Evolutionary conservation across 2,329 filamentous ascomycete species (phyloP).

Genomic region (Fusarium incarnatum): DNA sequence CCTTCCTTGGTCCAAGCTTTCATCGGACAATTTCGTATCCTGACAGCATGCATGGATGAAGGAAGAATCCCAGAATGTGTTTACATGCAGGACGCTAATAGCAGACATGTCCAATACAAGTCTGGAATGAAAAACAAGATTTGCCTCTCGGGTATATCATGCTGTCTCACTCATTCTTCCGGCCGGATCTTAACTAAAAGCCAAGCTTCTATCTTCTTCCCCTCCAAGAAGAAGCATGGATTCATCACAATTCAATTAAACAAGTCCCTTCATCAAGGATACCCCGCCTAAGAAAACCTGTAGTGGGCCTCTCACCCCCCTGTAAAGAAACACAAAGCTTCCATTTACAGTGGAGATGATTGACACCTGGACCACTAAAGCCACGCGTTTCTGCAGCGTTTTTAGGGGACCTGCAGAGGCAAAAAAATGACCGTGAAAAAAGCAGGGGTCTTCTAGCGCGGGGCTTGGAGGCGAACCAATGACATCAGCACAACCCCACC

Average conservation of each 20-base stretch:
- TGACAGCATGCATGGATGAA: background rate
- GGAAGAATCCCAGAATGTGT: background rate
- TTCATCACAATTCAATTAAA: slow-evolving; percentile 29
- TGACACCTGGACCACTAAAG: slow-evolving; percentile 32
- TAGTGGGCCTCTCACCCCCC: slow-evolving; percentile 20
- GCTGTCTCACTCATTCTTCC: background rate
- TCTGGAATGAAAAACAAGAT: background rate
- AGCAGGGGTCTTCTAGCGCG: slow-evolving; percentile 36
- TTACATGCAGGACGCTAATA: background rate
- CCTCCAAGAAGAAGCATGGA: background rate
- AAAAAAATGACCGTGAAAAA: slow-evolving; percentile 29
- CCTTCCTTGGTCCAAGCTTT: background rate
- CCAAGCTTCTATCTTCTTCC: background rate
- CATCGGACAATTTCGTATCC: slow-evolving; percentile 5
- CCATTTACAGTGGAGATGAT: slow-evolving; percentile 31
- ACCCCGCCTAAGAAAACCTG: slow-evolving; percentile 33
- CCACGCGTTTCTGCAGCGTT: slow-evolving; percentile 24
- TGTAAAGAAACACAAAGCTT: slow-evolving; percentile 31
- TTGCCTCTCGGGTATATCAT: background rate
- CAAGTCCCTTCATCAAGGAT: slow-evolving; percentile 23
- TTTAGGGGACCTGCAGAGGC: slow-evolving; percentile 29
- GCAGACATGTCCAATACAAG: background rate
- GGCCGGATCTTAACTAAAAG: background rate
- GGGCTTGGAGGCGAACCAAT: slow-evolving; percentile 41
- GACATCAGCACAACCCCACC: slow-evolving; percentile 48